Evolutionary conservation across 345 rosid genomes (phyloP).

Genomic region (Salix arbutifolia): DNA sequence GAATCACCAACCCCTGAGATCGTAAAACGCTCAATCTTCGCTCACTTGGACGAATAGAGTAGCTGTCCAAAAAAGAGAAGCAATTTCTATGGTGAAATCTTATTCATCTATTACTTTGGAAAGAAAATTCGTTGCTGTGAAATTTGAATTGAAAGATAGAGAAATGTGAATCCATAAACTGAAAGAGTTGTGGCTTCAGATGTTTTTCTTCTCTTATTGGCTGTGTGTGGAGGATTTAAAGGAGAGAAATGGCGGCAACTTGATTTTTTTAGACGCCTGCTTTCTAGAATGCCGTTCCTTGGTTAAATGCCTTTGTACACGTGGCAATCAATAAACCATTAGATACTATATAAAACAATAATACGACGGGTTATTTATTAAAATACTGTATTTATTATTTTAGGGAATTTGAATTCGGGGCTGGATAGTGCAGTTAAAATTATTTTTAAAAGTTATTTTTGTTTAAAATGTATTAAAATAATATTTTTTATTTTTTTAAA

Average conservation of each 20-base stretch:
- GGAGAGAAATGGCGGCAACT: neutral
- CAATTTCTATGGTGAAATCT: neutral
- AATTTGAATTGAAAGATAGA: neutral
- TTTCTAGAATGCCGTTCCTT: too few species aligned
- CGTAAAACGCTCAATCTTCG: neutral
- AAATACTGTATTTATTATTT: too few species aligned
- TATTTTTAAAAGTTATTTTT: too few species aligned
- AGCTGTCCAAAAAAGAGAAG: neutral
- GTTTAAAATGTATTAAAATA: too few species aligned
- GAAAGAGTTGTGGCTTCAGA: neutral
- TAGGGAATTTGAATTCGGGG: too few species aligned
- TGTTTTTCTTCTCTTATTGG: neutral
- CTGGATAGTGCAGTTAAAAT: too few species aligned
- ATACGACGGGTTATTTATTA: too few species aligned
- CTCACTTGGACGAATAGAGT: too few species aligned
- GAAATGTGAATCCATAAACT: neutral
- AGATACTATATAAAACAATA: too few species aligned
- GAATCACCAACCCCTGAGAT: neutral
- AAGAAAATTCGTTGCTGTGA: neutral
- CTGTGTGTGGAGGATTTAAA: neutral
- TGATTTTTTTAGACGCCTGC: neutral
- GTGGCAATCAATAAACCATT: too few species aligned
- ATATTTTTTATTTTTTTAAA: too few species aligned
- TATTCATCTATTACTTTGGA: neutral
- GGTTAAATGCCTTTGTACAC: too few species aligned